phyloP scores from a whole-genome alignment of 192 early-diverging fungal genomes.

The Backusella sp. region DNA sequence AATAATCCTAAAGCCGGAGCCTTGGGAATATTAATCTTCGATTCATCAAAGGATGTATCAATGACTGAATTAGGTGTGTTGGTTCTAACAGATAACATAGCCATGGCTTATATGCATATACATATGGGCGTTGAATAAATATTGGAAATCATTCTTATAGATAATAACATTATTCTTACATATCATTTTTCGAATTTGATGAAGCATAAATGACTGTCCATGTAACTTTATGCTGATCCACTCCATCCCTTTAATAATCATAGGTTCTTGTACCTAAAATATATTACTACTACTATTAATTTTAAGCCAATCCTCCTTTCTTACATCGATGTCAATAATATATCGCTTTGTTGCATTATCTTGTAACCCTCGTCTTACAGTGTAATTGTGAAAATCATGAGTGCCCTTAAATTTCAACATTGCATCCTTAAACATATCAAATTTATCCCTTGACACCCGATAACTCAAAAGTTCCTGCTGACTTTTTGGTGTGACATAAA shows the following conservation, averaged over 20 bases:
- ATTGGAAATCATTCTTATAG: not conserved
- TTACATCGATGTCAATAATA: constrained; percentile 79
- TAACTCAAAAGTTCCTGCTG: constrained; percentile 60
- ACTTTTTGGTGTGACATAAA: constrained; percentile 49
- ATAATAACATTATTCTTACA: constrained; percentile 52
- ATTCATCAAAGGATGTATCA: constrained; percentile 56
- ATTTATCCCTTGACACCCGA: constrained; percentile 55
- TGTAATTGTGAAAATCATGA: constrained; percentile 96
- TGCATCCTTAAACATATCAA: constrained; percentile 64
- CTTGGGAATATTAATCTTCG: constrained; percentile 94
- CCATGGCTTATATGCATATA: constrained; percentile 46
- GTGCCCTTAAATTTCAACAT: constrained; percentile 81
- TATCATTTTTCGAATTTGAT: constrained; percentile 99
- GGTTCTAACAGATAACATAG: constrained; percentile 81
- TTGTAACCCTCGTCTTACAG: constrained; percentile 73
- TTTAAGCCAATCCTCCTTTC: not conserved
- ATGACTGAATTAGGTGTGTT: constrained; percentile 69
- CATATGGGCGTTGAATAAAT: not conserved
- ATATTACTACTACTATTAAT: not conserved
- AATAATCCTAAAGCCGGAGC: constrained; percentile 90
- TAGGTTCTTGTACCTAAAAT: constrained; percentile 56
- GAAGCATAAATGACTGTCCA: constrained; percentile 98
- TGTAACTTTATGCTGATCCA: constrained; percentile 91
- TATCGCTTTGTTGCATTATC: constrained; percentile 76
- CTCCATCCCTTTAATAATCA: constrained; percentile 67